Percentiles rank a stretch among this genome's conserved stretches.
Evolutionary conservation across 73 alveolate genomes (phyloP).

Genomic region (Durusdinium trenchii): DNA sequence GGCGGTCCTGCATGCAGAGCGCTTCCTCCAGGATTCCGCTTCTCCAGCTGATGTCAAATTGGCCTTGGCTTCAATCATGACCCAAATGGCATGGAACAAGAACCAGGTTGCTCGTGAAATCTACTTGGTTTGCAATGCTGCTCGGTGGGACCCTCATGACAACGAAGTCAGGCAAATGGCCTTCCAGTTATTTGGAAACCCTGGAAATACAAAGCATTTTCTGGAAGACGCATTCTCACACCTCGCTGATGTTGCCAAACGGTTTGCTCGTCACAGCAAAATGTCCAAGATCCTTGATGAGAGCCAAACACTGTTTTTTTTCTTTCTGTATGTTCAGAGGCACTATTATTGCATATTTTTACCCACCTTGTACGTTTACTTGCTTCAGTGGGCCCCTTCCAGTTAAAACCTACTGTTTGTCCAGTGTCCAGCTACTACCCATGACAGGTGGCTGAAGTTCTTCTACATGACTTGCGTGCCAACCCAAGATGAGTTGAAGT

Average conservation of each 20-base stretch:
- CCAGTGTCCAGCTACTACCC: not conserved
- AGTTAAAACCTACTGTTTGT: not conserved
- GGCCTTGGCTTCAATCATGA: not conserved
- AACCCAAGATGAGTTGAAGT: not conserved
- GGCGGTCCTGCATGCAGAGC: not conserved
- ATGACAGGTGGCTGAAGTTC: constrained; percentile 29
- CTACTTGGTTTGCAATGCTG: not conserved
- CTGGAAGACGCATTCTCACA: not conserved
- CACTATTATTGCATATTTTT: not conserved
- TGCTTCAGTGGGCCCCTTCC: not conserved
- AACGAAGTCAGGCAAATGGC: not conserved
- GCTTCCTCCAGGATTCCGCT: not conserved
- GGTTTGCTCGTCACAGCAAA: not conserved
- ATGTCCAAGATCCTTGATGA: not conserved
- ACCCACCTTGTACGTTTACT: not conserved
- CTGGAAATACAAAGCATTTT: not conserved
- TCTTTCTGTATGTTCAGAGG: not conserved
- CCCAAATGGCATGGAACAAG: constrained; percentile 5
- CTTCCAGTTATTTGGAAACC: not conserved
- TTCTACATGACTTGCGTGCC: constrained; percentile 45
- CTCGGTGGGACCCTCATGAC: not conserved
- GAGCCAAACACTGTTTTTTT: not conserved
- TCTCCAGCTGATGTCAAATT: not conserved
- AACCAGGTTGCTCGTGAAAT: not conserved
- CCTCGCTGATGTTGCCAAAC: not conserved